Percentiles rank a stretch among this genome's conserved stretches.
phyloP scores from a whole-genome alignment of 306 rosid species.

The Quercus engelmannii region DNA sequence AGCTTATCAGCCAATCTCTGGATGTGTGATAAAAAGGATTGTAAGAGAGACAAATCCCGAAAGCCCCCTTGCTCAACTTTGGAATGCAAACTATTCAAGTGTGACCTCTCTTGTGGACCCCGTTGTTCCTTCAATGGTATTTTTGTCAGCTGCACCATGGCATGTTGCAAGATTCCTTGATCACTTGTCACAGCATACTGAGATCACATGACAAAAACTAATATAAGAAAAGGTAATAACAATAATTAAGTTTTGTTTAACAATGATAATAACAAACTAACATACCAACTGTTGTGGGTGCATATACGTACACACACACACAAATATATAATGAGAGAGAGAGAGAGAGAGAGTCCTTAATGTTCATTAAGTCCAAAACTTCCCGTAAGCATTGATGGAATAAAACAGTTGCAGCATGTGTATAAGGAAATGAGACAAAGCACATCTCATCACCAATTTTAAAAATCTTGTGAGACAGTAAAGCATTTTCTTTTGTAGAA shows the following conservation, averaged over 20 bases:
- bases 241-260: neutral
- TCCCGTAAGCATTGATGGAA: neutral
- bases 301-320: neutral
- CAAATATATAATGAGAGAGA: neutral
- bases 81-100: slow-evolving; percentile 72
- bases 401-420: neutral
- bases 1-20: slow-evolving; percentile 86
- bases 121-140: slow-evolving; percentile 94
- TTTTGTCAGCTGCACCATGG: slow-evolving; percentile 86
- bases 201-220: slow-evolving; percentile 3
- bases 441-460: neutral
- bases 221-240: slow-evolving; percentile 9
- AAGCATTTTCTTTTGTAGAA: neutral
- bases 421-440: neutral
- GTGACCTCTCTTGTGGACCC: slow-evolving; percentile 89
- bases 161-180: slow-evolving; percentile 74
- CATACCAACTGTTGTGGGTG: neutral
- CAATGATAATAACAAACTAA: neutral
- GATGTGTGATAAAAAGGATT: slow-evolving; percentile 76
- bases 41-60: slow-evolving; percentile 70
- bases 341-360: neutral
- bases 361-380: neutral
- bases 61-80: slow-evolving; percentile 57
- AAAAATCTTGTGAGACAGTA: neutral
- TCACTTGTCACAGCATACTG: slow-evolving; percentile 91